Evolutionary conservation across 2,329 filamentous ascomycete genomes (phyloP), one percentile per base, ranked within the genome.

Genomic region (Hirsutella minnesotensis): DNA sequence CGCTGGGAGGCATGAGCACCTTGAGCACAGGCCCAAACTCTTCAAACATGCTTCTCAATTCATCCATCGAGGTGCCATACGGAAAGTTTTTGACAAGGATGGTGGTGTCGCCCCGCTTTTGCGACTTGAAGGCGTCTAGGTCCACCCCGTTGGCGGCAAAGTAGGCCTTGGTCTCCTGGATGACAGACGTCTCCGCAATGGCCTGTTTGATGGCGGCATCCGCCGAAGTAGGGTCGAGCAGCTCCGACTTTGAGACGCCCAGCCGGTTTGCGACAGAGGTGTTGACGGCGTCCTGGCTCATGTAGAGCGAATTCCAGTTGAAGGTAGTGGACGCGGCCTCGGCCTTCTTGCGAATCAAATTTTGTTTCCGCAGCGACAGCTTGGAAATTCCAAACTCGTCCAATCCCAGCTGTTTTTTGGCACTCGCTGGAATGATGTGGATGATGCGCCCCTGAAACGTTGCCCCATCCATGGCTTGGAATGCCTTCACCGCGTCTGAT

Each of bases 291-390:
- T 98, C 89, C 66, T 87, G 84, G 63, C 84, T 95, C 85, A 98
- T 94, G 63, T 92, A 98, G n/a, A 98, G 70, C n/a, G 89, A 90
- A 68, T 98, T 98, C 92, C 92, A 98, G 60, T 90, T 95, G 66
- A 96, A 96, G 1, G 77, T 79, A 39, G 75, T 79, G 24, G 81
- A 82, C 9, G 84, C 74, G 19, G 89, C 86, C 54, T 90, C 83
- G 40, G 81, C 75, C 64, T 86, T 94, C 55, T 84, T 85, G 59
- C 84, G 86, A 51, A 96, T 84, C 55, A 94, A 77, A 53, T 87
- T 87, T 62, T 96, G 92, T 62, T 94, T 92, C 66, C 95, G 96
- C 50, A 96, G 68, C 15, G 92, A 90, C 52, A 98, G 64, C 61
- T 95, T 94, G 0, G 90, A 88, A 43, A 98, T 73, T 44, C 83